Evolutionary conservation across 148 eudicot genomes (phyloP).

Genomic region (Cornus controversa): DNA sequence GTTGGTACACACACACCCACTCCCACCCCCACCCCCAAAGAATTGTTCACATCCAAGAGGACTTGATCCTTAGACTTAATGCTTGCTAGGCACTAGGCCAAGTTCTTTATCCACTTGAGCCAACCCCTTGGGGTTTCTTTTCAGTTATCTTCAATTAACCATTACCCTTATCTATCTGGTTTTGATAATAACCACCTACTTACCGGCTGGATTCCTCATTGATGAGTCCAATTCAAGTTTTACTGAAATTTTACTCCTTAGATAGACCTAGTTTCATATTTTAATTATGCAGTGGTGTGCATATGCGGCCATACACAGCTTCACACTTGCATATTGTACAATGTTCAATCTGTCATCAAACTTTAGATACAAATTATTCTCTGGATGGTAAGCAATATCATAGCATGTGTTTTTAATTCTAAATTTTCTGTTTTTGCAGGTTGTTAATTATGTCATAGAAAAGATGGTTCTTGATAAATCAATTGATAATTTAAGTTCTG

Average conservation of each 20-base stretch:
- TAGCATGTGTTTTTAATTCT: neutral
- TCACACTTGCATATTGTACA: neutral
- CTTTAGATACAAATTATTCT: neutral
- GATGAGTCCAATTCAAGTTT: neutral
- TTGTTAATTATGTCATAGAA: conserved; percentile 78
- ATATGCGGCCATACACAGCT: neutral
- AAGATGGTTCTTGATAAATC: conserved; percentile 92
- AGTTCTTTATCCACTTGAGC: too few relatives aligned
- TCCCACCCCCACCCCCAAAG: too few relatives aligned
- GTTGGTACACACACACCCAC: too few relatives aligned
- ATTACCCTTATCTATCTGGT: neutral
- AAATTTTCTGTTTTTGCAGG: conserved; percentile 42
- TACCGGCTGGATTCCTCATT: neutral
- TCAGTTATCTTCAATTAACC: neutral
- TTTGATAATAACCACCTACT: neutral
- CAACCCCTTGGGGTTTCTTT: too few relatives aligned
- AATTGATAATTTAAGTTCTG: conserved; percentile 48
- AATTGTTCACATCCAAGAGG: too few relatives aligned
- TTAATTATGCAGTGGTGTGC: neutral
- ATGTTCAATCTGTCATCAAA: neutral
- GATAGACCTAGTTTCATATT: neutral
- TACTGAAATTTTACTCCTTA: neutral
- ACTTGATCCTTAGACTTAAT: too few relatives aligned
- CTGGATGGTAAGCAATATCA: neutral
- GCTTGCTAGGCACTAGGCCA: too few relatives aligned